Conservation (phyloP, 257 asterid genomes). For the Przewalskia tangutica region DNA sequence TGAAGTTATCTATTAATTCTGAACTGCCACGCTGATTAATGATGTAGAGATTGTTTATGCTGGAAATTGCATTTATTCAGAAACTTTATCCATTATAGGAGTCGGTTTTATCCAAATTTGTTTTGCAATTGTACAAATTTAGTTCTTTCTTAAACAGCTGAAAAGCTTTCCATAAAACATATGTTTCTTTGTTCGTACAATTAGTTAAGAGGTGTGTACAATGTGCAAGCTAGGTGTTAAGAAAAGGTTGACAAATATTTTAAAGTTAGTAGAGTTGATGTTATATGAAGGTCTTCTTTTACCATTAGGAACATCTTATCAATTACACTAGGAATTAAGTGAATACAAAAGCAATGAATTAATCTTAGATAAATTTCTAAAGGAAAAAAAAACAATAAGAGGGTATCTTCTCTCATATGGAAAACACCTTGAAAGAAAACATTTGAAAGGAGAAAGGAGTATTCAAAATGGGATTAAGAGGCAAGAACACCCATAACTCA, state of each 20-base stretch:
- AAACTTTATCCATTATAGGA: not conserved
- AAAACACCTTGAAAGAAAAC: too few relatives aligned
- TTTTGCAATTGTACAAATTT: not conserved
- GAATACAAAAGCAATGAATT: not conserved
- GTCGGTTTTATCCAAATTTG: not conserved
- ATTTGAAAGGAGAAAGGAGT: too few relatives aligned
- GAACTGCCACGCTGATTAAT: not conserved
- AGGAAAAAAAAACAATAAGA: not conserved
- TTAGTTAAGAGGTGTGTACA: not conserved
- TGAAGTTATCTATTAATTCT: not conserved
- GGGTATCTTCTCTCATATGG: too few relatives aligned
- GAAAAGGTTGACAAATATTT: not conserved
- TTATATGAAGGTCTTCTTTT: not conserved
- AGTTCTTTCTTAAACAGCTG: not conserved
- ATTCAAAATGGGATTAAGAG: too few relatives aligned
- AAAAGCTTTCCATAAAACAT: not conserved
- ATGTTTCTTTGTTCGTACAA: not conserved
- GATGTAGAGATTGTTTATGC: not conserved
- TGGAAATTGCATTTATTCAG: not conserved
- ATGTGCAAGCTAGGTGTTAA: not conserved
- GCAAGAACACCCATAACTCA: too few relatives aligned
- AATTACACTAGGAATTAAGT: not conserved
- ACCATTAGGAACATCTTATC: not conserved
- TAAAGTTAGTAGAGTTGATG: not conserved
- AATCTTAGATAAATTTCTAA: not conserved